These are phyloP conservation scores for Endocarpon pusillum DNA, from an alignment of 495 filamentous ascomycete genomes.

Conservation along the genomic window DNA sequence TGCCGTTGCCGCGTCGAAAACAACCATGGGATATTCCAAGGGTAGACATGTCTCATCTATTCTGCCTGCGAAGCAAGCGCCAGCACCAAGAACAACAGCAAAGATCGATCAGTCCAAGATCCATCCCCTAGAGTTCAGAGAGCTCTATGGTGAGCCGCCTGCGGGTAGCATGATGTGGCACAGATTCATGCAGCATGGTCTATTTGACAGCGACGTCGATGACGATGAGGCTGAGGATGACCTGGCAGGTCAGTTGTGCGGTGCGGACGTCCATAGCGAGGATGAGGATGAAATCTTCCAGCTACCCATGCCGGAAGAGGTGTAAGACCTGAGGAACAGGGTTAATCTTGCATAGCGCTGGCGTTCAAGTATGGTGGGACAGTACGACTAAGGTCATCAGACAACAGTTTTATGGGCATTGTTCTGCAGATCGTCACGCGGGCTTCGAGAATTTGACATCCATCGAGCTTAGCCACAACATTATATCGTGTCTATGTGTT, in stretches of 20 bases:
- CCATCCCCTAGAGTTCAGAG: conserved; percentile 26
- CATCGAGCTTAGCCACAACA: too few relatives aligned
- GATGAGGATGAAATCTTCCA: conserved; percentile 1
- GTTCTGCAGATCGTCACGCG: too few relatives aligned
- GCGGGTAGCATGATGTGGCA: conserved; percentile 27
- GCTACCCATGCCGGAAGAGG: conserved; percentile 2
- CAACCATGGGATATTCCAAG: conserved; percentile 66
- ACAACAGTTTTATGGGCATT: too few relatives aligned
- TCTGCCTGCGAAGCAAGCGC: conserved; percentile 17
- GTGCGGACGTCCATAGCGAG: not conserved
- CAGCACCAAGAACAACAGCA: conserved; percentile 10
- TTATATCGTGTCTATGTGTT: too few relatives aligned
- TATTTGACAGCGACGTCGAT: conserved; percentile 20
- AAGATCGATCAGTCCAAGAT: conserved; percentile 6
- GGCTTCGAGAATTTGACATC: too few relatives aligned
- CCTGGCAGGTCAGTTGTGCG: not conserved
- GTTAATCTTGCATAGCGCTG: too few relatives aligned
- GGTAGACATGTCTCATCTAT: conserved; percentile 45
- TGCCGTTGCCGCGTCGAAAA: conserved; percentile 48
- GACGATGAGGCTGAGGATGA: conserved; percentile 10
- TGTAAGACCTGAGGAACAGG: too few relatives aligned
- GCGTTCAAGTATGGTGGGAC: too few relatives aligned
- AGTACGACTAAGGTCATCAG: too few relatives aligned
- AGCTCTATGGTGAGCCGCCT: conserved; percentile 24
- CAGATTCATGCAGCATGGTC: conserved; percentile 21